These are phyloP conservation scores for Vicia villosa DNA, from an alignment of 306 rosid species.

Conservation along the genomic window DNA sequence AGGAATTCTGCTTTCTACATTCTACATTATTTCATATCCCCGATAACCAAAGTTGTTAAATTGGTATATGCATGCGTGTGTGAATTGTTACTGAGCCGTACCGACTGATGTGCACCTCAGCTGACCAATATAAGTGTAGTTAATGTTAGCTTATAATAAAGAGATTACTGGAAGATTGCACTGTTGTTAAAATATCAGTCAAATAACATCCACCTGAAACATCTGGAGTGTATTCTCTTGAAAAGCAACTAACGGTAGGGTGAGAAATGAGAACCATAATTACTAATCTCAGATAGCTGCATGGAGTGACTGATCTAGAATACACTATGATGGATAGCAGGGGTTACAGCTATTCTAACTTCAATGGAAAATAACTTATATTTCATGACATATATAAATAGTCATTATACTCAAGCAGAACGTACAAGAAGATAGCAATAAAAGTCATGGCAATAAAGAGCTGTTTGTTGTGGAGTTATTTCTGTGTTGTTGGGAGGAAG, in stretches of 20 bases:
- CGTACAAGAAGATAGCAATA: background rate
- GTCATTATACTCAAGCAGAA: background rate
- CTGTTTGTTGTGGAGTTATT: background rate
- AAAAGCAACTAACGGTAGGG: constrained; percentile 1
- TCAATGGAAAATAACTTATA: background rate
- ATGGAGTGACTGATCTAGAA: background rate
- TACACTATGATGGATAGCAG: background rate
- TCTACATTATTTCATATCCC: background rate
- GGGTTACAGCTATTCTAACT: background rate
- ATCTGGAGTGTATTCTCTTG: background rate
- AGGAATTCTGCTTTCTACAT: background rate
- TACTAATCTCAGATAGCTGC: background rate
- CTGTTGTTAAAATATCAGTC: background rate
- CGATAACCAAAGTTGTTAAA: background rate
- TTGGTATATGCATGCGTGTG: background rate
- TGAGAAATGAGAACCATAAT: background rate
- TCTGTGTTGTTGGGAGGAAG: background rate
- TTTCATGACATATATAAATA: background rate
- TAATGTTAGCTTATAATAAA: background rate
- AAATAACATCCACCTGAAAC: background rate
- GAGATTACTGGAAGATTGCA: constrained; percentile 5
- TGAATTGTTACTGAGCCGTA: constrained; percentile 6
- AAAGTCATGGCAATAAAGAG: background rate
- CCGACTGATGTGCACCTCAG: background rate
- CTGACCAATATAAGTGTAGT: background rate